phyloP scores from a whole-genome alignment of 305 asterid species.

The Solanum hybrid region DNA sequence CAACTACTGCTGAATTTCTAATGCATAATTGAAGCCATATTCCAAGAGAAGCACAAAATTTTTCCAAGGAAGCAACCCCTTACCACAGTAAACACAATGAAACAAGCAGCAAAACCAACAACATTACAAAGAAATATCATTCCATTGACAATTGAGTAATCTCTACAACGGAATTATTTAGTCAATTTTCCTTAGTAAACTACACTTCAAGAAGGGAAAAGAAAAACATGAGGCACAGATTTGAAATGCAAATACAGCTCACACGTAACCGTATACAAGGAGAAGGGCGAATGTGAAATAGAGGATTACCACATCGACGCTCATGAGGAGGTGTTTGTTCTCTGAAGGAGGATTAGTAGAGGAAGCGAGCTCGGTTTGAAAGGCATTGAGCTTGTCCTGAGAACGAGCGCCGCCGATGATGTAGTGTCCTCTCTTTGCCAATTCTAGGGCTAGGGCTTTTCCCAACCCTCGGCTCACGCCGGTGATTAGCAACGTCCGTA shows the following conservation, averaged over 20 bases:
- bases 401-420: constrained; percentile 90
- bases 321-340: constrained; percentile 48
- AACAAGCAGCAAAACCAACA: neutral
- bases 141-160: neutral
- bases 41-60: neutral
- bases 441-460: constrained; percentile 74
- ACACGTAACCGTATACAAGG: neutral
- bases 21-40: neutral
- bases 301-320: constrained; percentile 63
- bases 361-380: constrained; percentile 57
- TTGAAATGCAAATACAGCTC: neutral
- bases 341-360: constrained; percentile 27
- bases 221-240: neutral
- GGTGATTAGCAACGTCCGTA: constrained; percentile 60
- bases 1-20: neutral
- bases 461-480: constrained; percentile 92
- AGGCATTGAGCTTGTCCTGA: constrained; percentile 54
- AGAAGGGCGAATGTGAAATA: neutral
- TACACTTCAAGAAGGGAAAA: neutral
- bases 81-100: neutral
- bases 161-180: neutral
- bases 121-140: neutral
- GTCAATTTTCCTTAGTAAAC: neutral
- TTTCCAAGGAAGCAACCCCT: neutral
- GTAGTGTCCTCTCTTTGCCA: constrained; percentile 81